Evolutionary conservation across 2,329 filamentous ascomycete species (phyloP), one percentile per base, ranked within the genome.

Genomic region (Fusarium penzigii): DNA sequence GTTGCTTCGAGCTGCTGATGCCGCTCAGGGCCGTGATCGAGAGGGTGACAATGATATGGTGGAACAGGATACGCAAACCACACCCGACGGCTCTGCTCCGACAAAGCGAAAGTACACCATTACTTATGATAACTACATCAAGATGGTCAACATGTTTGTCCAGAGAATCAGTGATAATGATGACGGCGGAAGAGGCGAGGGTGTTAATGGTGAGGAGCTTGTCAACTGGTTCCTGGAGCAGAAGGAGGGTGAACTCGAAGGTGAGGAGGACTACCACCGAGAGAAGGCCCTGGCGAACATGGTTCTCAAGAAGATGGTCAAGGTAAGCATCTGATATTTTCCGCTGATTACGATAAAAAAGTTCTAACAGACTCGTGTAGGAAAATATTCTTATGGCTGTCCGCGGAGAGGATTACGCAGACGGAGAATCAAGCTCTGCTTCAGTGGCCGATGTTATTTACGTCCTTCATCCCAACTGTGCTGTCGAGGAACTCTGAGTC

Each of bases 231-330:
- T 96, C 70, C 79, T 97, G 17, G 93, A 97, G 75, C 87, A 93
- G 72, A 89, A 89, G 64, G 94, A 99, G 71, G 83, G 86, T 16
- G 88, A 95, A 67, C 75, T 99, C 53, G 81, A 88, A 36, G 88
- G 78, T 40, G 87, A 95, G 70, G 91, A 96, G 50, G 90, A 92
- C 62, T 81, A 96, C 66, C 82, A 92, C 68, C 78, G 76, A 14
- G 92, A 97, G 74, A 82, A 84, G 68, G 78, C 78, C 3, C 74
- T 96, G 50, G 88, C 87, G 13, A 83, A 78, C 68, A 94, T 96
- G 82, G 93, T 99, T 48, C 75, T 99, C 62, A 96, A 90, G 81
- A 88, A 90, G 72, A 95, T 97, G 88, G 89, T 97, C 68, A 97
- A 94, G 87, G 92, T 94, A 78, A 67, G 84, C 75, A 57, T 44